Evolutionary conservation across 1,139 yeast genomes (phyloP), one percentile per base, ranked within the genome.

Genomic region (Yamadazyma dendronema): DNA sequence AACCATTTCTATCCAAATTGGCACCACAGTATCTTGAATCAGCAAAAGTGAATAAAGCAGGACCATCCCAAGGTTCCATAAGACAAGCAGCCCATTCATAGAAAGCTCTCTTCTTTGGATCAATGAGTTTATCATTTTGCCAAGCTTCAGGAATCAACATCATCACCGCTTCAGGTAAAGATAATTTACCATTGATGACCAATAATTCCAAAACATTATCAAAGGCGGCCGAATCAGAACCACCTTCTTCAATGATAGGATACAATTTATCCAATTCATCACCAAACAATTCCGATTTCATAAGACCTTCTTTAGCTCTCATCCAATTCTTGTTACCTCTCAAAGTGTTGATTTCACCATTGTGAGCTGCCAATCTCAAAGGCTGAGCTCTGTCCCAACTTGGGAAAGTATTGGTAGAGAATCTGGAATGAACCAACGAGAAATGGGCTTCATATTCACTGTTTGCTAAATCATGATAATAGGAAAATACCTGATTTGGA

Each of bases 31-130:
- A 92, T 56, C 97, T 79, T 48, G 96, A 97, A 62, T 92, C 97
- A 26, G 97, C 94, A 65, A 92, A 92, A 25, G 96, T 89, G 71
- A 92, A 87, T 53, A 92, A 73, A 29, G 97, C 97, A 26, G 98
- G 98, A 50, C 98, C 98, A 67, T 92, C 98, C 98, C 98, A 92
- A 15, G 98, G 97, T 69, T 92, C 98, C 97, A 92, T 92, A 51
- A 90, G 70, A 67, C 97, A 89, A 13, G 98, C 96, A 34, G 97
- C 97, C 98, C 98, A 92, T 65, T 92, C 97, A 66, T 90, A 92
- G 64, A 94, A 92, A 0, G 97, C 97, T 55, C 77, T 81, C 69
- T 89, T 86, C 59, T 84, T 83, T 38, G 95, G 88, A 61, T 90
- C 96, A 82, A 90, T 89, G 47, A 75, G 63, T 41, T 70, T 67